Evolutionary conservation across 2,329 filamentous ascomycete genomes (phyloP), one percentile per base, ranked within the genome.

Genomic region (Talaromyces sp.): DNA sequence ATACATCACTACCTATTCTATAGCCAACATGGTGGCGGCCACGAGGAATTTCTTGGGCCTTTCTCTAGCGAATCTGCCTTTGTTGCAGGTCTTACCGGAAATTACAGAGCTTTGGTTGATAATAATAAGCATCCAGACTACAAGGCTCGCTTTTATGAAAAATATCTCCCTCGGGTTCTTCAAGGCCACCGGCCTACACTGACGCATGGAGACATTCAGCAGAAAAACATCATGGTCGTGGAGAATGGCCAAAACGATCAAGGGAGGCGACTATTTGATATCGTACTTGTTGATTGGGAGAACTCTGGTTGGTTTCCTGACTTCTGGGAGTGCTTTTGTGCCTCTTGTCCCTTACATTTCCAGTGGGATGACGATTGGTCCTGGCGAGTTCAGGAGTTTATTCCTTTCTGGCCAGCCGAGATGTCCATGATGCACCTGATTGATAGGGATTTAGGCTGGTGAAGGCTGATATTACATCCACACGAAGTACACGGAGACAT

Each of bases 201-300:
- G 48, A 71, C 69, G 12, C 69, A 72, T 62, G 67, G 69, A 32
- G 69, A 70, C 46, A 53, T 67, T 58, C 69, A 72, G 63, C 68
- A 66, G 61, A 69, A 68, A 54, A 70, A 69, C 41, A 68, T 69
- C 60, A 64, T 69, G 55, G 66, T 67, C 41, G 64, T 41, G 17
- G 64, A 68, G 56, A 67, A 67, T 60, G 56, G 54, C 26, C 43
- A 1, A 38, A 68, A 68, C 19, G 57, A 58, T 50, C 66, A 68
- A 61, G 70, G 65, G 4, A 64, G 64, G 54, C 66, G 67, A 58
- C 69, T 64, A 52, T 70, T 71, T 66, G 67, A 70, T 48, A 26
- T 70, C 12, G 63, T 66, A 24, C 65, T 72, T 48, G 60, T 70
- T 19, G 68, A 71, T 61, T 70, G 68, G 67, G 68, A 65, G 58